Percentiles rank a stretch among this genome's conserved stretches.
phyloP scores from a whole-genome alignment of 202 grass and related monocot genomes.

The Schoenoplectus tabernaemontani region DNA sequence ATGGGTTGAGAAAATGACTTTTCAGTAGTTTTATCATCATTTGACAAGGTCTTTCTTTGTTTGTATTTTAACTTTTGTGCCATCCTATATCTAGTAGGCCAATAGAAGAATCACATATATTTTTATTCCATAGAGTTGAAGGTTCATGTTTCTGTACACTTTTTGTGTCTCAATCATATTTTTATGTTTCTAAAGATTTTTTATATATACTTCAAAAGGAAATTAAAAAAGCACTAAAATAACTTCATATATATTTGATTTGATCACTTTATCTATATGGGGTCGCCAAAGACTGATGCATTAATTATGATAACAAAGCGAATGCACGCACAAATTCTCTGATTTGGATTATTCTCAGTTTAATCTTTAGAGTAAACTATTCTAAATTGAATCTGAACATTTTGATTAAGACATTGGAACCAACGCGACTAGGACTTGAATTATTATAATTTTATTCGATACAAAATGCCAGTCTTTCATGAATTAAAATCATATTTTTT shows the following conservation, averaged over 20 bases:
- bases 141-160: too few relatives aligned
- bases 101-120: neutral
- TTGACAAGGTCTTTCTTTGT: neutral
- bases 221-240: neutral
- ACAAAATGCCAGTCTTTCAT: neutral
- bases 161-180: neutral
- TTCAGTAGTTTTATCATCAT: neutral
- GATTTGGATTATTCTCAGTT: neutral
- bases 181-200: neutral
- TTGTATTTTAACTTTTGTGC: neutral
- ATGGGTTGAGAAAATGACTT: constrained; percentile 11
- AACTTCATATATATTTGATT: neutral
- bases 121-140: too few relatives aligned
- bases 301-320: neutral
- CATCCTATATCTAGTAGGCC: neutral
- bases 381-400: neutral
- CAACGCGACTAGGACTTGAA: neutral
- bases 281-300: neutral
- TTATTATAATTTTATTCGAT: neutral
- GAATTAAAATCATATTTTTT: neutral
- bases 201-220: neutral
- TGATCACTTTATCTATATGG: neutral
- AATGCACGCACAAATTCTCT: neutral
- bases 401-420: constrained; percentile 21
- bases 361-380: neutral